Percentiles rank a stretch among this genome's conserved stretches.
Evolutionary conservation across 2,329 filamentous ascomycete species (phyloP).

Genomic region (Fusarium denticulatum): DNA sequence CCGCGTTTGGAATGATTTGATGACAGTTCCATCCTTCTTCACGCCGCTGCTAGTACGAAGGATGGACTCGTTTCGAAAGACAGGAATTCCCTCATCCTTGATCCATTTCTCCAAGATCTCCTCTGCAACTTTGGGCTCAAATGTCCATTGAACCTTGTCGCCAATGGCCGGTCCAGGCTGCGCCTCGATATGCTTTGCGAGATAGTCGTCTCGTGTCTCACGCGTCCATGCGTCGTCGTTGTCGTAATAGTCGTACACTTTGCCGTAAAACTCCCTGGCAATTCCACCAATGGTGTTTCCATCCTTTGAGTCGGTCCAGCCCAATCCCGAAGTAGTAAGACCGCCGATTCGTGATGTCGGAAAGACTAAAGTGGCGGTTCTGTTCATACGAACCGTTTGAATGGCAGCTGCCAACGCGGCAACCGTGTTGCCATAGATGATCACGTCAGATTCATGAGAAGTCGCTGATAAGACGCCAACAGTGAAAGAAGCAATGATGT

Average conservation of each 20-base stretch:
- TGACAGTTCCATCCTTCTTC: conserved; percentile 2
- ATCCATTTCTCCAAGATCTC: conserved; percentile 29
- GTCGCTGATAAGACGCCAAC: neutral
- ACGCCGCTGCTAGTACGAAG: conserved; percentile 7
- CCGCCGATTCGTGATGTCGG: conserved; percentile 24
- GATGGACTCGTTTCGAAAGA: conserved; percentile 28
- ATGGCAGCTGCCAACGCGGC: conserved; percentile 31
- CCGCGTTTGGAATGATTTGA: conserved; percentile 20
- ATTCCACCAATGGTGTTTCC: conserved; percentile 28
- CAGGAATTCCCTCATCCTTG: conserved; percentile 24
- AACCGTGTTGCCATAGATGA: conserved; percentile 36
- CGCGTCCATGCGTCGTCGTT: neutral
- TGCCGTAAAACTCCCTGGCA: conserved; percentile 24
- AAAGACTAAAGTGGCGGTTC: conserved; percentile 20
- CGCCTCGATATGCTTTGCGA: conserved; percentile 15
- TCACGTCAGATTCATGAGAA: conserved; percentile 21
- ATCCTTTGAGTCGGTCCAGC: conserved; percentile 31
- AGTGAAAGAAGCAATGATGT: neutral
- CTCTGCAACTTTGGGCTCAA: conserved; percentile 33
- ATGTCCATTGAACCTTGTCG: conserved; percentile 33
- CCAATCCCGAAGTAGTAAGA: conserved; percentile 27
- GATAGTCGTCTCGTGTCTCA: conserved; percentile 20
- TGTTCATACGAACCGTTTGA: conserved; percentile 33
- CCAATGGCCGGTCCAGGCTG: conserved; percentile 31
- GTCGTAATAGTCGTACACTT: conserved; percentile 24